These are phyloP conservation scores for Rosellinia necatrix DNA, from an alignment of 2,329 filamentous ascomycete genomes.

Conservation along the genomic window DNA sequence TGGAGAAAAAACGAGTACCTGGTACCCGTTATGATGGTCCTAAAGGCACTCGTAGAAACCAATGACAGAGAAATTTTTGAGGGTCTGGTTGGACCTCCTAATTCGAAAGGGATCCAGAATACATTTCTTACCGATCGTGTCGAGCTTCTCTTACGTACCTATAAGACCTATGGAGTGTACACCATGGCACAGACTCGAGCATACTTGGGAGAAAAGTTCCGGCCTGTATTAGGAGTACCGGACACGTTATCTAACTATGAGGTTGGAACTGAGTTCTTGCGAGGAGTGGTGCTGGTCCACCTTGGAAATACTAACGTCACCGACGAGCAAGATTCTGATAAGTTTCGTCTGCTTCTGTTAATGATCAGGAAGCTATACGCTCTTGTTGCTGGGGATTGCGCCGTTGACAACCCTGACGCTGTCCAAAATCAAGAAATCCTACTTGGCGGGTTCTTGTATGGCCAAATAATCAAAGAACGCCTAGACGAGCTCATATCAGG, in stretches of 20 bases:
- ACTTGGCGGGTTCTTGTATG: conserved; percentile 90
- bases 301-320: conserved; percentile 85
- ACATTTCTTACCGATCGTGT: conserved; percentile 95
- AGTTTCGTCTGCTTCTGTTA: conserved; percentile 91
- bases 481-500: conserved; percentile 82
- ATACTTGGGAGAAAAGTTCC: conserved; percentile 89
- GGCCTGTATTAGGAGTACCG: conserved; percentile 81
- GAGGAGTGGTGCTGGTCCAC: conserved; percentile 89
- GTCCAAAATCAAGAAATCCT: conserved; percentile 96
- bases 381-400: conserved; percentile 88
- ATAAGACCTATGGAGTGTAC: conserved; percentile 88
- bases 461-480: conserved; percentile 93
- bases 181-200: conserved; percentile 80
- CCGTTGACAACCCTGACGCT: conserved; percentile 94
- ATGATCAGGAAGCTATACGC: conserved; percentile 97
- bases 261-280: conserved; percentile 87
- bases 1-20: conserved; percentile 98
- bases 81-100: conserved; percentile 78
- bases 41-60: conserved; percentile 93
- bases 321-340: conserved; percentile 83
- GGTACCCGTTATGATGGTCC: conserved; percentile 93
- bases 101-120: conserved; percentile 78
- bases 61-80: conserved; percentile 97
- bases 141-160: conserved; percentile 87
- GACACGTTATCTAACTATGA: conserved; percentile 86